Percentiles rank a stretch among this genome's conserved stretches.
These are phyloP conservation scores for Blastomyces parvus DNA, from an alignment of 2,329 filamentous ascomycete species.

Conservation along the genomic window DNA sequence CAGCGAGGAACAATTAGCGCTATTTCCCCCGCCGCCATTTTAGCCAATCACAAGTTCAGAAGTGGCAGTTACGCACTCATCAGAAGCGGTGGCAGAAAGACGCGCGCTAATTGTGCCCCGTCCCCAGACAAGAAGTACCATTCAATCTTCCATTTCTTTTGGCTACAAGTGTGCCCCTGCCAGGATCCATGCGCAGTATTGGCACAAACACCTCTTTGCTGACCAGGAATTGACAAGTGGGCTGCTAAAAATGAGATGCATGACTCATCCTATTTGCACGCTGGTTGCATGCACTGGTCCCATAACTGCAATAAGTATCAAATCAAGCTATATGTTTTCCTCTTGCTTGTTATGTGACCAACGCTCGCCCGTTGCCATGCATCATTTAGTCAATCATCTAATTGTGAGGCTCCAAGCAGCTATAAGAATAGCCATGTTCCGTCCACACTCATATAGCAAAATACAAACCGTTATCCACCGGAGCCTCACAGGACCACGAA, in stretches of 20 bases:
- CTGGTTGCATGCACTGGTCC: no score
- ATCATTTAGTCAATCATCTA: not conserved
- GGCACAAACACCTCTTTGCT: not conserved
- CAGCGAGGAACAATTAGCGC: not conserved
- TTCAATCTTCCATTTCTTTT: not conserved
- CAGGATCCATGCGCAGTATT: not conserved
- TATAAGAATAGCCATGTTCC: conserved; percentile 1
- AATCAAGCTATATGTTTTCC: no score
- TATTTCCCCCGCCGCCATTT: not conserved
- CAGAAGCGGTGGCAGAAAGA: not conserved
- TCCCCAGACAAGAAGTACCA: not conserved
- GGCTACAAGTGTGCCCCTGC: not conserved
- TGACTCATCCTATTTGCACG: not conserved
- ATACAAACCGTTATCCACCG: not conserved
- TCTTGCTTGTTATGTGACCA: no score
- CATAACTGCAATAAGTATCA: no score
- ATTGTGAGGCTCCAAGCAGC: not conserved
- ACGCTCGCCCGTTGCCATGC: not conserved
- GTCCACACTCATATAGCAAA: not conserved
- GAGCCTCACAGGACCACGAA: not conserved
- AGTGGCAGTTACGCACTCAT: not conserved
- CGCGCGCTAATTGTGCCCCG: not conserved
- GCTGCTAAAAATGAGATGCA: conserved; percentile 1
- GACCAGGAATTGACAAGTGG: not conserved
- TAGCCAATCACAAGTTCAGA: not conserved